phyloP scores from a whole-genome alignment of 176 grass and related monocot genomes.

The Hsuehochloa calcarea region DNA sequence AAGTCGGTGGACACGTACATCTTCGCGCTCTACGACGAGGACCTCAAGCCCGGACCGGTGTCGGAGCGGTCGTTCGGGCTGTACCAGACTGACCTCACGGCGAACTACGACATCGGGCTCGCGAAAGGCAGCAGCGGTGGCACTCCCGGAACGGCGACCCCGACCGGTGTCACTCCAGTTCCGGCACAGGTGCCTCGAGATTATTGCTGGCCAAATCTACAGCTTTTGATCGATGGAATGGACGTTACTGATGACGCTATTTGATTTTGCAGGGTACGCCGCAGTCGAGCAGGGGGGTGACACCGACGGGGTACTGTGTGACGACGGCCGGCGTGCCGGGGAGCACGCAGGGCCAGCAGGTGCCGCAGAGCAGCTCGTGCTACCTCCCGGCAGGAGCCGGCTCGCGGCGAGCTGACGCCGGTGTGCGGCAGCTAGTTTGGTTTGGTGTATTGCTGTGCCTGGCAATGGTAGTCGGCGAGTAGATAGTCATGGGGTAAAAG shows the following conservation, averaged over 20 bases:
- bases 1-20: conserved; percentile 88
- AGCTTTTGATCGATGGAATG: neutral
- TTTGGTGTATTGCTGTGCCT: conserved; percentile 23
- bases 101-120: conserved; percentile 82
- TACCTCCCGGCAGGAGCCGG: conserved; percentile 35
- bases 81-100: conserved; percentile 64
- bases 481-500: neutral
- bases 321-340: conserved; percentile 41
- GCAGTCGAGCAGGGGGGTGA: neutral
- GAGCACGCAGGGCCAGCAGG: conserved; percentile 28
- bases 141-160: conserved; percentile 10
- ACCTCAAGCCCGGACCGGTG: conserved; percentile 79
- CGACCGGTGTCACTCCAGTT: conserved; percentile 21
- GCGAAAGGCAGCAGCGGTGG: neutral
- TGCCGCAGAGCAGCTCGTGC: conserved; percentile 33
- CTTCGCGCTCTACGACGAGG: conserved; percentile 98
- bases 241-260: neutral
- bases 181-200: conserved; percentile 36
- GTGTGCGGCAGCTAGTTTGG: conserved; percentile 9
- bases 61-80: conserved; percentile 90
- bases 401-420: neutral
- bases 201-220: neutral
- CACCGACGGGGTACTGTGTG: conserved; percentile 36
- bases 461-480: neutral
- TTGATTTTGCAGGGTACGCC: conserved; percentile 9